Evolutionary conservation across 2,329 filamentous ascomycete species (phyloP).

Genomic region (Colletotrichum simmondsii): DNA sequence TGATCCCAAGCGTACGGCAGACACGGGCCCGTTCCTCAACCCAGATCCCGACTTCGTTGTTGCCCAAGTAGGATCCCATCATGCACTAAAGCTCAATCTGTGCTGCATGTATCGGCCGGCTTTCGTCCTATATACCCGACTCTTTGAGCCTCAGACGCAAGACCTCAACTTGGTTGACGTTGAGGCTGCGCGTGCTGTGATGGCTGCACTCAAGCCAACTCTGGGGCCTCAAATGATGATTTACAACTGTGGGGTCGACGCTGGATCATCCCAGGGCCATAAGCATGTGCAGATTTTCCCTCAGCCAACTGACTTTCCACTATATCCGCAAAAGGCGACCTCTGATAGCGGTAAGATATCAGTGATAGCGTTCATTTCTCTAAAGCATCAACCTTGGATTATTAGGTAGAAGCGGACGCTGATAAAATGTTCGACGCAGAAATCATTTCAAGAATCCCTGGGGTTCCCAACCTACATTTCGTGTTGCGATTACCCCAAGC

Average conservation of each 20-base stretch:
- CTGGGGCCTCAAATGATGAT: neutral
- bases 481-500: no score
- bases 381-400: no score
- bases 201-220: neutral
- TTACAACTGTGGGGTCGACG: neutral
- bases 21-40: neutral
- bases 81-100: neutral
- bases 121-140: neutral
- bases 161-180: neutral
- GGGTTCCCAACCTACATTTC: no score
- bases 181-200: neutral
- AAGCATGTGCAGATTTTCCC: neutral
- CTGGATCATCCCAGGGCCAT: neutral
- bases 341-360: neutral
- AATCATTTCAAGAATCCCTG: no score
- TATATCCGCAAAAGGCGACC: neutral
- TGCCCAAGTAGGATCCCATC: neutral
- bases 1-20: neutral
- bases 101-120: neutral
- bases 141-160: neutral
- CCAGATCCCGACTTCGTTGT: neutral
- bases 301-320: rapidly evolving
- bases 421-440: no score
- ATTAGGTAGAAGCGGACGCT: no score
- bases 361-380: no score